Percentiles rank a stretch among this genome's conserved stretches.
phyloP scores from a whole-genome alignment of 768 basidiomycete species.

The Podaxis sp. region DNA sequence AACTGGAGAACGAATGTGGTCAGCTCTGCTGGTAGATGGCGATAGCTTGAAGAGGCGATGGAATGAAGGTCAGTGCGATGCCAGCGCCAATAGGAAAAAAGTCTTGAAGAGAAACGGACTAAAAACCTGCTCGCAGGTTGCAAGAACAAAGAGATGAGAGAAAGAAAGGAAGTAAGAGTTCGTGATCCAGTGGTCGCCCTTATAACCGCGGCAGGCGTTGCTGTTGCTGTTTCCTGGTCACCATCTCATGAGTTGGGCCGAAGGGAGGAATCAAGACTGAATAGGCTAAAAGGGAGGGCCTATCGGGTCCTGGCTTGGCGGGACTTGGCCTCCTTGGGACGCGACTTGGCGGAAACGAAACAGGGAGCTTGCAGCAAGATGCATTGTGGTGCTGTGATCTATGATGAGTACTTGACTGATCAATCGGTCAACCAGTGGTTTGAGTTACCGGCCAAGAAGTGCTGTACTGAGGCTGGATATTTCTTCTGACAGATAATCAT shows the following conservation, averaged over 20 bases:
- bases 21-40: background rate
- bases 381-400: background rate
- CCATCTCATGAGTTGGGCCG: background rate
- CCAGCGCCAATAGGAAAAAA: background rate
- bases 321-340: background rate
- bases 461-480: background rate
- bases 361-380: background rate
- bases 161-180: background rate
- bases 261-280: background rate
- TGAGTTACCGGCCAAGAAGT: background rate
- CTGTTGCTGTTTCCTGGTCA: background rate
- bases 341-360: conserved; percentile 1
- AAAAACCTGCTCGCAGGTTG: background rate
- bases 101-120: background rate
- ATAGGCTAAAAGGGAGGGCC: background rate
- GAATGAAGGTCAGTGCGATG: background rate
- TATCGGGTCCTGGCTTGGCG: background rate
- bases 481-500: background rate
- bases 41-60: background rate
- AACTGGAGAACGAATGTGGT: background rate
- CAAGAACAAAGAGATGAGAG: background rate
- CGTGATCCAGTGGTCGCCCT: background rate
- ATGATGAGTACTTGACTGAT: background rate
- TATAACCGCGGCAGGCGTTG: background rate
- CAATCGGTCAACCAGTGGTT: background rate